Percentiles rank a stretch among this genome's conserved stretches.
phyloP scores from a whole-genome alignment of 768 basidiomycete genomes.

The Neoboletus magnificus region DNA sequence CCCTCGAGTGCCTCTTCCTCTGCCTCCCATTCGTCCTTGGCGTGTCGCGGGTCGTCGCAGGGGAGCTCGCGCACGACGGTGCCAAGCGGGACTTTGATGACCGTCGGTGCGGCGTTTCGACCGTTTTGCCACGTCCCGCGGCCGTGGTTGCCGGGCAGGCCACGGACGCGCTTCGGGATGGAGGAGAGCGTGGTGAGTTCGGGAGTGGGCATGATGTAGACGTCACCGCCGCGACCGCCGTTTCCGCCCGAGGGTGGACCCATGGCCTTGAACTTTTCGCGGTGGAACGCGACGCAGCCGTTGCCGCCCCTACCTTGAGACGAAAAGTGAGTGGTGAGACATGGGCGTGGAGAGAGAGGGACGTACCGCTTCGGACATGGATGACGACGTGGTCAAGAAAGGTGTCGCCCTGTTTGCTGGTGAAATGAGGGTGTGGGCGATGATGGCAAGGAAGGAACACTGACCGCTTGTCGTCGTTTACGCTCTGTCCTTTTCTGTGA shows the following conservation, averaged over 20 bases:
- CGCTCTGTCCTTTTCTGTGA: slow-evolving; percentile 64
- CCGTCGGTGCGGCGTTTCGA: slow-evolving; percentile 61
- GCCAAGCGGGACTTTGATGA: slow-evolving; percentile 84
- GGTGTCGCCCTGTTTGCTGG: slow-evolving; percentile 53
- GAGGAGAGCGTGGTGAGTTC: slow-evolving; percentile 75
- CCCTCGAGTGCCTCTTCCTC: slow-evolving; percentile 58
- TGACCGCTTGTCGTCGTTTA: slow-evolving; percentile 69
- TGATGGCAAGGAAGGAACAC: slow-evolving; percentile 16
- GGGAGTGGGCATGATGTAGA: slow-evolving; percentile 79
- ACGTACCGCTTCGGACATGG: slow-evolving; percentile 71
- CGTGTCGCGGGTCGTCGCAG: slow-evolving; percentile 60
- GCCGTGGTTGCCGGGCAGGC: slow-evolving; percentile 65
- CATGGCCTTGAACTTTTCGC: slow-evolving; percentile 78
- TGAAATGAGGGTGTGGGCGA: slow-evolving; percentile 4
- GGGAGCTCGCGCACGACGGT: slow-evolving; percentile 82
- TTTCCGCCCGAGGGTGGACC: slow-evolving; percentile 94
- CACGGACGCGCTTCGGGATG: slow-evolving; percentile 66
- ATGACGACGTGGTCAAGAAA: slow-evolving; percentile 83
- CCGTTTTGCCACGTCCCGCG: slow-evolving; percentile 89
- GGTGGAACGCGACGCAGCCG: slow-evolving; percentile 90
- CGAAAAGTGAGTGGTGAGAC: background rate
- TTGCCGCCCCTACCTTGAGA: slow-evolving; percentile 77
- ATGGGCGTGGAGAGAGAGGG: background rate
- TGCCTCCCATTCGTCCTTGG: slow-evolving; percentile 68
- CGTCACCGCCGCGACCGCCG: slow-evolving; percentile 84